phyloP scores from a whole-genome alignment of 306 rosid genomes.

The Prinsepia uniflora region DNA sequence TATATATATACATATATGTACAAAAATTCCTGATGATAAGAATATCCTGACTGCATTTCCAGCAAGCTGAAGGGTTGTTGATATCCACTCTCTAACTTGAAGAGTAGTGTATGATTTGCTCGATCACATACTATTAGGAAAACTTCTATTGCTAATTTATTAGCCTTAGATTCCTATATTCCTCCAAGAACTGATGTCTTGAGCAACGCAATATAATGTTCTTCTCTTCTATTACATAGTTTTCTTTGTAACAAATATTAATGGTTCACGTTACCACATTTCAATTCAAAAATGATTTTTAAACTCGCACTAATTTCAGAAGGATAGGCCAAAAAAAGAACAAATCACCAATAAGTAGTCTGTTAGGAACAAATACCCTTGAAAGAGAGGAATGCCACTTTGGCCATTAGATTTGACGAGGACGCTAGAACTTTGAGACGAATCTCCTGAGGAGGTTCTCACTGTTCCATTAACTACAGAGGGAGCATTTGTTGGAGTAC shows the following conservation, averaged over 20 bases:
- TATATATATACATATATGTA: too few relatives aligned
- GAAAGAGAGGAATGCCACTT: slow-evolving; percentile 72
- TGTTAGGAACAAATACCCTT: slow-evolving; percentile 55
- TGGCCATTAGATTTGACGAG: slow-evolving; percentile 42
- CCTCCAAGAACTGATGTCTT: not conserved
- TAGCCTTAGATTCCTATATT: not conserved
- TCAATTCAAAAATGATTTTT: not conserved
- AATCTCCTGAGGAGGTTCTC: slow-evolving; percentile 30
- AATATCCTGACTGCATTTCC: not conserved
- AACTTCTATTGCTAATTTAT: not conserved
- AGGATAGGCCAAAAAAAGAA: slow-evolving; percentile 9
- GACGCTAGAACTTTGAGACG: slow-evolving; percentile 33
- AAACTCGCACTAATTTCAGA: not conserved
- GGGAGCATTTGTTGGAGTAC: slow-evolving; percentile 33
- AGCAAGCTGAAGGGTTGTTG: not conserved
- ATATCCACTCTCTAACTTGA: not conserved
- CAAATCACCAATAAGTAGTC: slow-evolving; percentile 7
- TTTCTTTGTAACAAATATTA: not conserved
- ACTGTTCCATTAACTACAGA: slow-evolving; percentile 30
- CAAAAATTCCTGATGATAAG: too few relatives aligned
- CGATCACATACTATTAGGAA: not conserved
- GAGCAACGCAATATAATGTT: not conserved
- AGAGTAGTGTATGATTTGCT: not conserved
- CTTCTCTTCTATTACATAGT: not conserved
- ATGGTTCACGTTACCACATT: not conserved